Percentiles rank a stretch among this genome's conserved stretches.
Conservation (phyloP, 1,139 yeast species). For the Saccharomyces pastorianus region DNA sequence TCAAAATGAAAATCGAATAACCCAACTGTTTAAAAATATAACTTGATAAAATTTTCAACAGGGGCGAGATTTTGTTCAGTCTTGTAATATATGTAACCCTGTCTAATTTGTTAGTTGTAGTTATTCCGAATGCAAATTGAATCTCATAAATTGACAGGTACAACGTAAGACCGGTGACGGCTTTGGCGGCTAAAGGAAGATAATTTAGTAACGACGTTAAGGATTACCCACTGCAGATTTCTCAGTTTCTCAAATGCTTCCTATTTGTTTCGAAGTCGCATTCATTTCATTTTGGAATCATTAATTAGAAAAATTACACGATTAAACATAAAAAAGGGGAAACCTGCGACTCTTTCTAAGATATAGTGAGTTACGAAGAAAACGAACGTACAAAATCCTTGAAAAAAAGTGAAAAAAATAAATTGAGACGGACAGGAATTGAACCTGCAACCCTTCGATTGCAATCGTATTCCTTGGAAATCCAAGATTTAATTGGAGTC, state of each 20-base stretch:
- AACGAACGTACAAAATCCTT: too few species aligned
- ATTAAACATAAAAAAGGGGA: not conserved
- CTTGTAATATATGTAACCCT: not conserved
- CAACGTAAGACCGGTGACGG: not conserved
- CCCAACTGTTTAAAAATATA: not conserved
- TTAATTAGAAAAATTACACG: not conserved
- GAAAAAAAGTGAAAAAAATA: conserved; percentile 21
- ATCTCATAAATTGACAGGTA: not conserved
- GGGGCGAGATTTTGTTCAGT: not conserved
- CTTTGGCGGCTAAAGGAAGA: not conserved
- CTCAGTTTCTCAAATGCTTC: not conserved
- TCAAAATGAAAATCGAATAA: not conserved
- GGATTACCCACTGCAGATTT: not conserved
- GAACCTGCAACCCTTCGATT: conserved; percentile 72
- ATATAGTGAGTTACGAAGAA: too few species aligned
- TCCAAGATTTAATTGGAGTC: conserved; percentile 55
- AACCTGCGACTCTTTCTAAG: not conserved
- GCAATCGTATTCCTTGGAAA: conserved; percentile 31
- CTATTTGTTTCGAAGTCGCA: not conserved
- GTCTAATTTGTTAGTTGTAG: not conserved
- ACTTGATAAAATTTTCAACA: not conserved
- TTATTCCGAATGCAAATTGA: not conserved
- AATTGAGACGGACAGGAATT: conserved; percentile 66
- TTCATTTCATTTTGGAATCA: not conserved
- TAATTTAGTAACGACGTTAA: not conserved